Percentiles rank a stretch among this genome's conserved stretches.
Evolutionary conservation across 2,329 filamentous ascomycete species (phyloP).

Genomic region (Graphiopsis chlorocephala): DNA sequence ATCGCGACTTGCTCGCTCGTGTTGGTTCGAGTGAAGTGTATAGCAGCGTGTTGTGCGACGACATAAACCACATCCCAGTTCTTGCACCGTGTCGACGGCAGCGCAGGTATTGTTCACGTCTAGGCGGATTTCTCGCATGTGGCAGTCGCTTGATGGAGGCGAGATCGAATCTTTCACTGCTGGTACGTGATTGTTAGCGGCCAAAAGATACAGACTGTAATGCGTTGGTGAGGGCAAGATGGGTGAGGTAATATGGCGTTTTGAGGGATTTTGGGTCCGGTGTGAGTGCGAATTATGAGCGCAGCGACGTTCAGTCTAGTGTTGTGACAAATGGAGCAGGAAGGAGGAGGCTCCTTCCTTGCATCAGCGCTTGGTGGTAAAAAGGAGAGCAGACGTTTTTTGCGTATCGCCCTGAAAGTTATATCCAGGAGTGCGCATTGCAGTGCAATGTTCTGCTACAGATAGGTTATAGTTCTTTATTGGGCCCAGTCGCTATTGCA

Average conservation of each 20-base stretch:
- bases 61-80: not conserved
- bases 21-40: not conserved
- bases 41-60: not conserved
- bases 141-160: not conserved
- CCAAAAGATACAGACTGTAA: not conserved
- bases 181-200: not conserved
- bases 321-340: not conserved
- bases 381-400: not conserved
- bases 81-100: not conserved
- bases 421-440: not conserved
- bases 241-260: not conserved
- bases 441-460: not conserved
- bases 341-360: not conserved
- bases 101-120: not conserved
- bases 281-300: not conserved
- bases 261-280: not conserved
- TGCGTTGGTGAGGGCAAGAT: not conserved
- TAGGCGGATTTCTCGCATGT: not conserved
- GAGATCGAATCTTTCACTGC: not conserved
- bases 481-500: not conserved
- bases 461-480: not conserved
- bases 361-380: not conserved
- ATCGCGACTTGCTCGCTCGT: too few species aligned
- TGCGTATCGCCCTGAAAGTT: not conserved
- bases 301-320: not conserved